Base-by-base conservation (phyloP, 257 asterid species). In the Primulina huaijiensis region DNA sequence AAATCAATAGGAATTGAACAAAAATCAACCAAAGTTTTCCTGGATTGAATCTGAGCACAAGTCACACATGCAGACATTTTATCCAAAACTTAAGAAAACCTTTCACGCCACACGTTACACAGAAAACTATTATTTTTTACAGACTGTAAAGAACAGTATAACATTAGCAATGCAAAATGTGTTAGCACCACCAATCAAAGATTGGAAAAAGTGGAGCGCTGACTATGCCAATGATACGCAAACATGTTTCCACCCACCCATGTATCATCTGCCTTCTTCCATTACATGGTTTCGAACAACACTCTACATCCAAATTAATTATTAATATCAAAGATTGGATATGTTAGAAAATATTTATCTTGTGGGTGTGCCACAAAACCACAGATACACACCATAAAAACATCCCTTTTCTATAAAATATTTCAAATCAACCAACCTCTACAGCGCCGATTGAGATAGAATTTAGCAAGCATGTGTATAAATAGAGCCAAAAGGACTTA, bases 401-500 rank as follows among this genome's bases (percentile, higher is more conserved):
- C 70, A 64, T 66, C 27, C 1, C 3, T 43, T 43, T 57, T 20
- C 37, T 25, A 46, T 7, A 60, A 50, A 60, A 17, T 19, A 19
- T 55, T 17, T n/a, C 17, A n/a, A 72, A 46, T 14, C 16, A 69
- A 25, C 55, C 68, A 30, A 60, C 31, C 21, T 33, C 37, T 56
- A 21, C 58, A 67, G 52, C 16, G 37, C 71, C 67, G 27, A 21
- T 14, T 52, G 16, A 23, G 43, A 17, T 43, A 21, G 4, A 60
- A 64, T n/a, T 64, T 4, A 59, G 31, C 29, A 65, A 52, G 55
- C 30, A 40, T 43, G 30, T 30, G 27, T 19, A 61, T 16, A 35
- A 59, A 19, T 35, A 66, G 11, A 71, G 53, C 17, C 70, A 61
- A 56, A 19, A 74, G 72, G 35, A 56, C 83, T 80, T 67, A 86